These are phyloP conservation scores for Vitis rupestris DNA, from an alignment of 164 flowering plant species.

Conservation along the genomic window DNA sequence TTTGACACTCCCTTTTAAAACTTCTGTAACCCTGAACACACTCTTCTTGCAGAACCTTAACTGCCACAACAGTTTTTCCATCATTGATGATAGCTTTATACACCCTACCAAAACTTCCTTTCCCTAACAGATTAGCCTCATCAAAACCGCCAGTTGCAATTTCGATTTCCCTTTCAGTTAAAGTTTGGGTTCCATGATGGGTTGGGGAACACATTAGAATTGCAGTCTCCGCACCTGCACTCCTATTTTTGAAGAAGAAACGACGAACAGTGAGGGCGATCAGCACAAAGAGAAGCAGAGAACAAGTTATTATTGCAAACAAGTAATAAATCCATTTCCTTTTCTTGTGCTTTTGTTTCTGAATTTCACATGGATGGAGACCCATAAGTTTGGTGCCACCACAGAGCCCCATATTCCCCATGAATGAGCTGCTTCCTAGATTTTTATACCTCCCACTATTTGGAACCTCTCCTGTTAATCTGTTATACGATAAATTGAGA, in stretches of 20 bases:
- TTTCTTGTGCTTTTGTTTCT: background rate
- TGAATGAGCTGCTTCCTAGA: constrained; percentile 9
- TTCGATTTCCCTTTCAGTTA: constrained; percentile 19
- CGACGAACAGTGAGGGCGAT: background rate
- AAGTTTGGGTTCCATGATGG: background rate
- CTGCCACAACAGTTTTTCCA: constrained; percentile 10
- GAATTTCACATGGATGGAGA: constrained; percentile 14
- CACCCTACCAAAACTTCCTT: background rate
- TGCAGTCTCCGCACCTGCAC: too few relatives aligned
- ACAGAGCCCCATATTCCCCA: constrained; percentile 18
- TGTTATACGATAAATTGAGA: background rate
- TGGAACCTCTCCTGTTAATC: constrained; percentile 10
- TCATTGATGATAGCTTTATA: constrained; percentile 13
- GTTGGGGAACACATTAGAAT: background rate
- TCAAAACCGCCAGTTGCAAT: constrained; percentile 16
- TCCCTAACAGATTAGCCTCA: constrained; percentile 14
- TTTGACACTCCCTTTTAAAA: constrained; percentile 16
- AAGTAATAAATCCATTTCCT: background rate
- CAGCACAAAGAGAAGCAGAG: background rate
- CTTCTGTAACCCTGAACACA: background rate
- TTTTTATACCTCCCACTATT: constrained; percentile 1
- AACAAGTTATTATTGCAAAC: background rate
- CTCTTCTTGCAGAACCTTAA: constrained; percentile 8
- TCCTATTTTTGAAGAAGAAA: background rate
- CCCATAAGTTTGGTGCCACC: constrained; percentile 10